Evolutionary conservation across 2,329 filamentous ascomycete genomes (phyloP).

Genomic region (Phoma sp.): DNA sequence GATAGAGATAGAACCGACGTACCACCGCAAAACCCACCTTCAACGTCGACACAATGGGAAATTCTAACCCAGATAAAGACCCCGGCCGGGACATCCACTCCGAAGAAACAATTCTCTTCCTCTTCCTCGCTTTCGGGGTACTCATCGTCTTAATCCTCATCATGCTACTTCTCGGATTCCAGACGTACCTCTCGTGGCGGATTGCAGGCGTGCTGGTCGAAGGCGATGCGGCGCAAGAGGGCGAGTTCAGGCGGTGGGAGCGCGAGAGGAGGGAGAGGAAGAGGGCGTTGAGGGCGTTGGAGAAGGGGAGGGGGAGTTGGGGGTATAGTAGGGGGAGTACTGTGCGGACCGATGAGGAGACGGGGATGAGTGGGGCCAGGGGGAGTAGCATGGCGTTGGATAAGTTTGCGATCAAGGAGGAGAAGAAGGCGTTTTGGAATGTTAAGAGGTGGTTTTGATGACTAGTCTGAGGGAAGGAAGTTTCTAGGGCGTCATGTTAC

Average conservation of each 20-base stretch:
- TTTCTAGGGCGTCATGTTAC: neutral
- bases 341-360: slow-evolving; percentile 1
- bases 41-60: neutral
- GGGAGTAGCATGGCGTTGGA: slow-evolving; percentile 16
- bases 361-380: slow-evolving; percentile 14
- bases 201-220: slow-evolving; percentile 30
- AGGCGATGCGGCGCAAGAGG: neutral
- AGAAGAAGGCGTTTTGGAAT: slow-evolving; percentile 3
- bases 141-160: slow-evolving; percentile 33
- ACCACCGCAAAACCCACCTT: neutral
- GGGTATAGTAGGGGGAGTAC: neutral
- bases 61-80: neutral
- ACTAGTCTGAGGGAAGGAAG: neutral
- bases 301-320: slow-evolving; percentile 7
- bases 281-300: slow-evolving; percentile 8
- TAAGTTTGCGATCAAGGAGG: neutral
- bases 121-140: slow-evolving; percentile 38
- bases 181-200: slow-evolving; percentile 37
- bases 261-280: slow-evolving; percentile 6
- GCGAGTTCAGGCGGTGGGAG: neutral
- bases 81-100: neutral
- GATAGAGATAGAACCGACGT: too few relatives aligned
- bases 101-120: slow-evolving; percentile 29
- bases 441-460: slow-evolving; percentile 10
- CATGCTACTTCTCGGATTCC: slow-evolving; percentile 25